Base-by-base conservation (phyloP, 2,329 filamentous ascomycete genomes). In the Verticillium albo-atrum region DNA sequence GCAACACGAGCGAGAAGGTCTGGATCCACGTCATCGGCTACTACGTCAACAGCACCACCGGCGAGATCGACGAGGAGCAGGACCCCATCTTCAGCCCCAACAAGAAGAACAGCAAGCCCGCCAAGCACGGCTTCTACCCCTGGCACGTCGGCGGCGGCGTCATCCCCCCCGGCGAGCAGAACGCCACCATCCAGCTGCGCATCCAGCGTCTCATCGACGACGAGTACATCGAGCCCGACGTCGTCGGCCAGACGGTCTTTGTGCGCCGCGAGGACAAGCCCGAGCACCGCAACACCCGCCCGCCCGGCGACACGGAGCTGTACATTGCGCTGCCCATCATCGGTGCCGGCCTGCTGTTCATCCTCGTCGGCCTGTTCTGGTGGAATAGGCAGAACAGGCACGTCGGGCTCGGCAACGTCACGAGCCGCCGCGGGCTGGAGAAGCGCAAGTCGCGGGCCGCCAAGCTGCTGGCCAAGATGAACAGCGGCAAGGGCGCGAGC, bases 251-350 rank as follows among this genome's bases (percentile, higher is more conserved):
- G 6, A 72, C 71, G 15, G 67, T 82, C 60, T 67, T 74, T 6
- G 73, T 82, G 51, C 60, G 71, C 77, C 53, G 72, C 71, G 50
- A 67, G 70, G 20, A 68, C 73, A 7, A 69, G 70, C 57, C 70
- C 72, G 17, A 32, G 37, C 37, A 51, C 63, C 63, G 70, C 61
- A 67, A 63, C 17, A 60, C 67, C n/a, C 68, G 72, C 37, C 32
- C 70, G 6, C 74, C 77, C 17, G 67, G 68, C 28, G 71, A 77
- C 55, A 64, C 73, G 10, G 79, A 77, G 28, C 72, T 86, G 52
- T 75, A 77, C 67, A 82, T 87, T 64, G 83, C 78, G 15, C 74
- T 86, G 6, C 83, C 83, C 20, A 72, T 82, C 23, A 70, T 83
- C n/a, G 79, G 77, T 55, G 74, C 79, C 66, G 71, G 83, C 58